Conservation (phyloP, 2,329 filamentous ascomycete genomes). For the Microcyclosporella mali region DNA sequence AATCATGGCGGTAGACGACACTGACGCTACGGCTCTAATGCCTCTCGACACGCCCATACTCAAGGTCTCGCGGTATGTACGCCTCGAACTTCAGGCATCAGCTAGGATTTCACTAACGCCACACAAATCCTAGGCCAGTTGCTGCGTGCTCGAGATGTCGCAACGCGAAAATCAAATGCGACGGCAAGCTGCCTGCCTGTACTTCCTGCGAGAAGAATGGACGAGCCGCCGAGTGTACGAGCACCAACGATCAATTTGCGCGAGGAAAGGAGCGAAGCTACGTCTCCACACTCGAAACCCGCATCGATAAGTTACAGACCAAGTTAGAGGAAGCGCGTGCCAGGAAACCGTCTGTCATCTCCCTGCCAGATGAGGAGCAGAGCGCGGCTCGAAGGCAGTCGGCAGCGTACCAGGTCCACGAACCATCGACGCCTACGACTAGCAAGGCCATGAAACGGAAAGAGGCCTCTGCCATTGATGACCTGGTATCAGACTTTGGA, state of each 20-base stretch:
- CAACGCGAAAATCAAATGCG: slow-evolving; percentile 93
- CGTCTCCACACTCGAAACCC: slow-evolving; percentile 87
- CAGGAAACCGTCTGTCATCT: slow-evolving; percentile 64
- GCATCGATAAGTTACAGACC: slow-evolving; percentile 80
- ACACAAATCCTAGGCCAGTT: slow-evolving; percentile 12
- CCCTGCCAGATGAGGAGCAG: slow-evolving; percentile 55
- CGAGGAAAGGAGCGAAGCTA: slow-evolving; percentile 94
- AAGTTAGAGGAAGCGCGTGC: slow-evolving; percentile 61
- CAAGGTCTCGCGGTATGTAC: slow-evolving; percentile 70
- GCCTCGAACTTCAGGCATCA: not conserved
- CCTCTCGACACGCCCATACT: slow-evolving; percentile 54
- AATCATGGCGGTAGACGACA: slow-evolving; percentile 16
- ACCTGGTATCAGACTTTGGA: slow-evolving; percentile 88
- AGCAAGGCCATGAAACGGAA: slow-evolving; percentile 43
- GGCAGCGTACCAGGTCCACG: slow-evolving; percentile 15
- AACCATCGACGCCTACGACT: slow-evolving; percentile 29
- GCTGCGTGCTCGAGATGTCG: slow-evolving; percentile 73
- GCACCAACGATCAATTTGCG: slow-evolving; percentile 92
- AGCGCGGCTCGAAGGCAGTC: slow-evolving; percentile 45
- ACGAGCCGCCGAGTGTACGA: slow-evolving; percentile 79
- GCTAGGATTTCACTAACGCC: slow-evolving; percentile 5
- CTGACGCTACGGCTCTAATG: slow-evolving; percentile 32
- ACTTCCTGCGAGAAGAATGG: slow-evolving; percentile 92
- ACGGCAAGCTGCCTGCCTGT: slow-evolving; percentile 91
- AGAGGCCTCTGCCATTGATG: slow-evolving; percentile 83